Percentiles rank a stretch among this genome's conserved stretches.
phyloP scores from a whole-genome alignment of 1,284 basidiomycete genomes.

The Ustilago nuda region DNA sequence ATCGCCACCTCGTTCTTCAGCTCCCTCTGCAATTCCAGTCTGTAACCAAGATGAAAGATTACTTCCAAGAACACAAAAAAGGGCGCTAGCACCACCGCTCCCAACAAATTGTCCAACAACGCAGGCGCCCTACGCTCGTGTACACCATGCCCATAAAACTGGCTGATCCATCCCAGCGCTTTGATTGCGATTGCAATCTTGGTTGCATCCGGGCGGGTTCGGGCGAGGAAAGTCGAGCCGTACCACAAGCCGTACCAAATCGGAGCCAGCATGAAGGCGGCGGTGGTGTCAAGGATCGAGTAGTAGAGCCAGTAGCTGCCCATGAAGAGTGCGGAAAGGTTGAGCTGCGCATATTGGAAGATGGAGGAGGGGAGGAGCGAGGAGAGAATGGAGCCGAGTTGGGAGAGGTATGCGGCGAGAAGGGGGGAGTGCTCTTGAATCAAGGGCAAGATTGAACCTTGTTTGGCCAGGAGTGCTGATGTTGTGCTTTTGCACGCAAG shows the following conservation, averaged over 20 bases:
- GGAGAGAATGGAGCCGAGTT: slow-evolving; percentile 25
- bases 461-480: slow-evolving; percentile 33
- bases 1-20: slow-evolving; percentile 60
- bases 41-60: slow-evolving; percentile 62
- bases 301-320: slow-evolving; percentile 60
- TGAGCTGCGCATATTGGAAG: slow-evolving; percentile 46
- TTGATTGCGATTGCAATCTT: slow-evolving; percentile 42
- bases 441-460: slow-evolving; percentile 40
- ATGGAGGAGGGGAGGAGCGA: slow-evolving; percentile 23
- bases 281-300: slow-evolving; percentile 48
- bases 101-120: slow-evolving; percentile 60
- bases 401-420: slow-evolving; percentile 42
- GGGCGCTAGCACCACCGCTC: slow-evolving; percentile 60
- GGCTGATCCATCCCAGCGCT: slow-evolving; percentile 55
- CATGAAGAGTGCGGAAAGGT: slow-evolving; percentile 42
- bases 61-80: slow-evolving; percentile 63
- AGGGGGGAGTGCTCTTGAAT: slow-evolving; percentile 40
- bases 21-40: slow-evolving; percentile 56
- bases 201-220: slow-evolving; percentile 35
- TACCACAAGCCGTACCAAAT: slow-evolving; percentile 50
- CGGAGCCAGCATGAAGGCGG: slow-evolving; percentile 51
- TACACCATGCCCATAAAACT: slow-evolving; percentile 64
- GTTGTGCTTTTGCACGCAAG: slow-evolving; percentile 20
- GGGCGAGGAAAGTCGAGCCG: slow-evolving; percentile 27
- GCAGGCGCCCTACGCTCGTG: slow-evolving; percentile 62